Conservation (phyloP, 495 filamentous ascomycete genomes). For the Neurospora sp. region DNA sequence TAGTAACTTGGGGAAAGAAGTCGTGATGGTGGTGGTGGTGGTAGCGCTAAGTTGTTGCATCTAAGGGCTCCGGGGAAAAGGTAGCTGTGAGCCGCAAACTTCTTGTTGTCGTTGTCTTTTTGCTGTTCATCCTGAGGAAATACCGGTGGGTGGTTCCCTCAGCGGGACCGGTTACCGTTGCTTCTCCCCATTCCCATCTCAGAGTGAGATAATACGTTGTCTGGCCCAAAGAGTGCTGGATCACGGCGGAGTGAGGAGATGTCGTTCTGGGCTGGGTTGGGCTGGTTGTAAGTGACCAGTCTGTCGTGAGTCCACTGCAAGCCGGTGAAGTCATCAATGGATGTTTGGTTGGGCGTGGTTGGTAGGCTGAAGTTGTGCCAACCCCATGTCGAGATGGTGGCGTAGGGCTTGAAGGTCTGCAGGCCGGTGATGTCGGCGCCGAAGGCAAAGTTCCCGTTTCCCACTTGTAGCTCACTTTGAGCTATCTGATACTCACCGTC, state of each 20-base stretch:
- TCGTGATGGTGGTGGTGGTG: not conserved
- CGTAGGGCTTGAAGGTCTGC: slow-evolving; percentile 52
- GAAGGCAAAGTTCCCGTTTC: slow-evolving; percentile 47
- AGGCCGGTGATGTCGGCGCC: slow-evolving; percentile 44
- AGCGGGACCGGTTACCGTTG: slow-evolving; percentile 22
- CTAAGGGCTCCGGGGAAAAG: slow-evolving; percentile 17
- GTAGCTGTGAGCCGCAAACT: slow-evolving; percentile 20
- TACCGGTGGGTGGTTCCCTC: slow-evolving; percentile 36
- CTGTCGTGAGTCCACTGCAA: slow-evolving; percentile 43
- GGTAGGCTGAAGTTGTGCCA: slow-evolving; percentile 50
- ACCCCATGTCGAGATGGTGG: slow-evolving; percentile 44
- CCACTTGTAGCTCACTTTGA: slow-evolving; percentile 29
- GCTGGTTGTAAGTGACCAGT: slow-evolving; percentile 41
- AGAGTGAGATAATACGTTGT: slow-evolving; percentile 35
- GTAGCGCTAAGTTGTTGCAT: not conserved
- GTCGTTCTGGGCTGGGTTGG: slow-evolving; percentile 38
- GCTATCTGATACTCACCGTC: not conserved
- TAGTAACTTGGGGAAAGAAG: slow-evolving; percentile 2
- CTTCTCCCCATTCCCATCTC: slow-evolving; percentile 23
- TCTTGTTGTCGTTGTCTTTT: slow-evolving; percentile 2
- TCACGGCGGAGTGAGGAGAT: slow-evolving; percentile 30
- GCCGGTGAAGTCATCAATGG: slow-evolving; percentile 32
- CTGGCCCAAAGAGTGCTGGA: slow-evolving; percentile 33
- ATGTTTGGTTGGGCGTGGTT: slow-evolving; percentile 29
- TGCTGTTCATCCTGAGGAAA: slow-evolving; percentile 14